phyloP scores from a whole-genome alignment of 163 green algal genomes.

The Chlamydomonas reinhardtii region DNA sequence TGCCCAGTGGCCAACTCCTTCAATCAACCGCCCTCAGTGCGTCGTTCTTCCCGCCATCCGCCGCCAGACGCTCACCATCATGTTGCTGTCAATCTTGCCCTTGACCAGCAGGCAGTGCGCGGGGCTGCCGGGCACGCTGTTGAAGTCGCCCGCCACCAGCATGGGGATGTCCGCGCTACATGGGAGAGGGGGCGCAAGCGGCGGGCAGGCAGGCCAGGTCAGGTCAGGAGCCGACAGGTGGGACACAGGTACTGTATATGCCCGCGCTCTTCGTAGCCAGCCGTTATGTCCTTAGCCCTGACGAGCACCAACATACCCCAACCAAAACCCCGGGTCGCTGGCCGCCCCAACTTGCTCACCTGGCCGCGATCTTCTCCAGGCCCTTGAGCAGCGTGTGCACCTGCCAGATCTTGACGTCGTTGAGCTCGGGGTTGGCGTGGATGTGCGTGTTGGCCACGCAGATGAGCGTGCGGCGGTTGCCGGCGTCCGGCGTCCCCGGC shows the following conservation, averaged over 20 bases:
- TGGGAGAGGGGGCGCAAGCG: not conserved
- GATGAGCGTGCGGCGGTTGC: constrained; percentile 89
- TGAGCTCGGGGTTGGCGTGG: constrained; percentile 97
- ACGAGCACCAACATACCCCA: too few relatives aligned
- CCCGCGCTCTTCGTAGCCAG: too few relatives aligned
- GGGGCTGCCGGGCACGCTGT: constrained; percentile 89
- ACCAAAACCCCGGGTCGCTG: not conserved
- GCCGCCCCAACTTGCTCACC: constrained; percentile 33
- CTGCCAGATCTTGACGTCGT: constrained; percentile 99
- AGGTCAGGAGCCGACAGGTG: too few relatives aligned
- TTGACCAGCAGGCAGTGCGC: constrained; percentile 91
- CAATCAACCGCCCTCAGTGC: too few relatives aligned
- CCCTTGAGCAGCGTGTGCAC: constrained; percentile 99
- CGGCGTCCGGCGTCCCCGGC: constrained; percentile 43
- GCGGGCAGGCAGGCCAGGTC: not conserved
- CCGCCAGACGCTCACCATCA: constrained; percentile 54
- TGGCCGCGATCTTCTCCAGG: constrained; percentile 98
- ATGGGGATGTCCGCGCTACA: constrained; percentile 94
- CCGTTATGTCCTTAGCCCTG: too few relatives aligned
- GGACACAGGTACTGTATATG: not conserved
- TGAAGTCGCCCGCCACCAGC: constrained; percentile 98
- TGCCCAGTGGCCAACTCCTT: too few relatives aligned
- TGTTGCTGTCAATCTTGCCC: constrained; percentile 77
- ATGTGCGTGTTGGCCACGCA: constrained; percentile 99
- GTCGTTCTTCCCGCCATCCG: too few relatives aligned